Evolutionary conservation across 139 green algal species (phyloP).

Genomic region (Auxenochlorella pyrenoidosa): DNA sequence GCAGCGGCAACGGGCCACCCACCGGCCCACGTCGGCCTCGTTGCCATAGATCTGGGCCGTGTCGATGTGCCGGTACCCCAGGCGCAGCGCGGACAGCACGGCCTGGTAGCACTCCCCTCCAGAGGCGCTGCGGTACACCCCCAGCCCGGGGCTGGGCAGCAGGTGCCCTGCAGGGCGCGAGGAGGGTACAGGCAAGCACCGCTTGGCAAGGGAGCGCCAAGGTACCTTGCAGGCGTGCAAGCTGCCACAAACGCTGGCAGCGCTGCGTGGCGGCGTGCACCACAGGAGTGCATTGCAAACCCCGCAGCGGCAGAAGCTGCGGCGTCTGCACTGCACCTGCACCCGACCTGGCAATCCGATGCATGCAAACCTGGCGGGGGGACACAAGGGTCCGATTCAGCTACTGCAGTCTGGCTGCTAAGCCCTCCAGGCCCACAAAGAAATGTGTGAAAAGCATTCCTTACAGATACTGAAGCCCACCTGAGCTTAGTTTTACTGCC

Average conservation of each 20-base stretch:
- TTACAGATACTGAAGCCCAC: neutral
- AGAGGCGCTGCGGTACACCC: slow-evolving; percentile 47
- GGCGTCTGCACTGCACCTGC: too few species aligned
- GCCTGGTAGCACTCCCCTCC: slow-evolving; percentile 48
- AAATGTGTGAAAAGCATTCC: too few species aligned
- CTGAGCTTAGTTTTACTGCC: slow-evolving; percentile 9
- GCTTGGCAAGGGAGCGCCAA: too few species aligned
- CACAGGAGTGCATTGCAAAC: too few species aligned
- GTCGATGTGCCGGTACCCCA: slow-evolving; percentile 64
- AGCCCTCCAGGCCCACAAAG: too few species aligned
- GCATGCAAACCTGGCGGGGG: neutral
- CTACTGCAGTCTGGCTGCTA: too few species aligned
- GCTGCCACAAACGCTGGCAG: too few species aligned
- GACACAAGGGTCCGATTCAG: too few species aligned
- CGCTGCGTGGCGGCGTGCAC: too few species aligned
- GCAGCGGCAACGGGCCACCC: neutral
- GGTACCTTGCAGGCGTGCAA: too few species aligned
- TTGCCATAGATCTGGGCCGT: slow-evolving; percentile 63
- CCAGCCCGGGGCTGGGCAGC: slow-evolving; percentile 55
- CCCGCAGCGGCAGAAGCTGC: too few species aligned
- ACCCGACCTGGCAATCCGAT: neutral
- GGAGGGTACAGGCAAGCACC: neutral
- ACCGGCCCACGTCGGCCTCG: slow-evolving; percentile 57
- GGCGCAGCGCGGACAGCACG: slow-evolving; percentile 42
- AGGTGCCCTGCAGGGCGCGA: slow-evolving; percentile 7